These are phyloP conservation scores for Geotrichum restrictum DNA, from an alignment of 1,139 yeast species.

Conservation along the genomic window DNA sequence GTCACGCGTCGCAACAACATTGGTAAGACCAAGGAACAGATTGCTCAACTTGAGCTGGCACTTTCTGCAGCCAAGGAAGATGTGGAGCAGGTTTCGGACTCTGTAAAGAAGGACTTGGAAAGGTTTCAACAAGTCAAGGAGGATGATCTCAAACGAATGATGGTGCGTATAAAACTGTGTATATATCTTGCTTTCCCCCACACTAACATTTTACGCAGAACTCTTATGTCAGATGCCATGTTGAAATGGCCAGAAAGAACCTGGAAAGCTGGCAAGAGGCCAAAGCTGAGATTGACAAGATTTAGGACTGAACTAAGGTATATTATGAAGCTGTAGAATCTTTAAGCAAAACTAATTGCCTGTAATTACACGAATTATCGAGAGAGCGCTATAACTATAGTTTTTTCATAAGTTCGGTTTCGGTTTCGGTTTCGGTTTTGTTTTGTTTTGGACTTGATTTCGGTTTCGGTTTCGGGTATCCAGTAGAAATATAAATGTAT, in stretches of 20 bases:
- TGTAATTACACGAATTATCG: too few species aligned
- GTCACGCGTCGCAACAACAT: constrained; percentile 58
- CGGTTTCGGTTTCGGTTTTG: too few species aligned
- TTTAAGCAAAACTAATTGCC: too few species aligned
- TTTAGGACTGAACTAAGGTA: not conserved
- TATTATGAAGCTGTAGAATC: too few species aligned
- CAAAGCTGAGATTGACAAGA: constrained; percentile 43
- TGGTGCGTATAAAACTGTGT: constrained; percentile 29
- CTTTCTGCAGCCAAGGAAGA: constrained; percentile 56
- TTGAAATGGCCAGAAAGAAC: constrained; percentile 69
- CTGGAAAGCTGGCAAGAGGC: constrained; percentile 73
- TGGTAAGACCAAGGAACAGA: constrained; percentile 49
- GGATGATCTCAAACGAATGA: constrained; percentile 46
- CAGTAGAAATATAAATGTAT: too few species aligned
- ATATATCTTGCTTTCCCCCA: not conserved
- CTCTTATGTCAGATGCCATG: constrained; percentile 55
- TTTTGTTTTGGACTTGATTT: too few species aligned
- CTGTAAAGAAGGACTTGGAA: constrained; percentile 48
- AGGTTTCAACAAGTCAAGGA: constrained; percentile 47
- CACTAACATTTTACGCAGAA: constrained; percentile 22
- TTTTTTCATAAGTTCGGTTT: too few species aligned
- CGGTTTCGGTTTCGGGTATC: too few species aligned
- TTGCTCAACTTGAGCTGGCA: constrained; percentile 54
- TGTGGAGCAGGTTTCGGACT: constrained; percentile 49
- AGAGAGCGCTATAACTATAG: not conserved